Evolutionary conservation across 139 green algal species (phyloP).

Genomic region (Yamagishiella unicocca): DNA sequence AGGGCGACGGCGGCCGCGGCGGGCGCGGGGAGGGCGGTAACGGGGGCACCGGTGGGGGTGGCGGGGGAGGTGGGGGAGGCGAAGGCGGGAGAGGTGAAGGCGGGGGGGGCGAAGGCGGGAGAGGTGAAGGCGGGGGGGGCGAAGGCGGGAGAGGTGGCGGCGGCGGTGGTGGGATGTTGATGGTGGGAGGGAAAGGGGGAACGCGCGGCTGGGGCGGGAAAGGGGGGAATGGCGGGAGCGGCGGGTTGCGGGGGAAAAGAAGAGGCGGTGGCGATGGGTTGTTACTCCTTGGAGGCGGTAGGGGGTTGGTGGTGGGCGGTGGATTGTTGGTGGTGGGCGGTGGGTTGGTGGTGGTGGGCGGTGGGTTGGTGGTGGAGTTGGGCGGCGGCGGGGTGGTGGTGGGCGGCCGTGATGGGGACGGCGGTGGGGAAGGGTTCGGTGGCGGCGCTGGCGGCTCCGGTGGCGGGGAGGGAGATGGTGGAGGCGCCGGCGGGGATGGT

Average conservation of each 20-base stretch:
- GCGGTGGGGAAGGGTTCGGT: neutral
- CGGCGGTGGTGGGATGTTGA: neutral
- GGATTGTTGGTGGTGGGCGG: neutral
- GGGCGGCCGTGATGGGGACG: neutral
- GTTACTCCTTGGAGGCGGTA: neutral
- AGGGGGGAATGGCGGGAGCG: neutral
- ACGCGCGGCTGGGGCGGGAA: conserved; percentile 7
- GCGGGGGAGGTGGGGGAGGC: neutral
- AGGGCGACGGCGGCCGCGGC: neutral
- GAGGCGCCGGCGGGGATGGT: neutral
- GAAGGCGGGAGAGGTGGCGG: neutral
- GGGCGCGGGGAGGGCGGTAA: neutral
- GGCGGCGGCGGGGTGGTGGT: neutral
- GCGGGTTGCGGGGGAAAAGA: neutral
- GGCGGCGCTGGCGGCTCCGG: neutral
- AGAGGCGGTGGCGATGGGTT: neutral
- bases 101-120: neutral
- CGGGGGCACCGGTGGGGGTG: neutral
- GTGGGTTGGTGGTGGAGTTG: too few species aligned
- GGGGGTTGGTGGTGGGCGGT: neutral
- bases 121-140: neutral
- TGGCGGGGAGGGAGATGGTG: neutral
- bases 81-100: neutral
- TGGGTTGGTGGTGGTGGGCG: neutral
- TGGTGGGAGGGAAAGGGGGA: neutral